Conservation (phyloP, 306 rosid genomes). For the Begonia fuchsioides region DNA sequence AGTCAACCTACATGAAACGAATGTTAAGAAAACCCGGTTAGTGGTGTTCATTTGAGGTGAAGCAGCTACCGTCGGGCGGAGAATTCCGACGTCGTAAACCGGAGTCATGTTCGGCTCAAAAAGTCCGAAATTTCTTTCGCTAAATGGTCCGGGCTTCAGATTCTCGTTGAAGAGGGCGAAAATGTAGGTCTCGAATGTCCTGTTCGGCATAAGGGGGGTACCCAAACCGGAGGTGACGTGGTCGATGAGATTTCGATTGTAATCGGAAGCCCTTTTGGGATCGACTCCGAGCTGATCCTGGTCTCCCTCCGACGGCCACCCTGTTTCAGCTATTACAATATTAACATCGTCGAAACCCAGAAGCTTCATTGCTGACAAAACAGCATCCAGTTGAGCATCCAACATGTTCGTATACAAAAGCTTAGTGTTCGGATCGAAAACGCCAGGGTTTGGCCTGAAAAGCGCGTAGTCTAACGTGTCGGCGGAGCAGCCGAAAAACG, state of each 20-base stretch:
- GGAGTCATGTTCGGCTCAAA: constrained; percentile 48
- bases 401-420: constrained; percentile 49
- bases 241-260: constrained; percentile 39
- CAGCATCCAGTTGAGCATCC: constrained; percentile 72
- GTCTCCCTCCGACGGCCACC: constrained; percentile 52
- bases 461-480: constrained; percentile 43
- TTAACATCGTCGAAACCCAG: constrained; percentile 49
- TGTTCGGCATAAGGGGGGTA: constrained; percentile 66
- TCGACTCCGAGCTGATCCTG: constrained; percentile 36
- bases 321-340: constrained; percentile 56
- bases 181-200: constrained; percentile 57
- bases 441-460: constrained; percentile 36
- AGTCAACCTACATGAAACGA: constrained; percentile 21
- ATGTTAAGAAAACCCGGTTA: constrained; percentile 12
- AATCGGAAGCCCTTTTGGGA: constrained; percentile 28
- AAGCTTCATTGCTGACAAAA: constrained; percentile 32
- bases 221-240: constrained; percentile 41
- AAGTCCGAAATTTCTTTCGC: constrained; percentile 59
- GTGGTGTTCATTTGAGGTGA: constrained; percentile 9
- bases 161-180: constrained; percentile 61
- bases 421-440: constrained; percentile 26
- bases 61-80: constrained; percentile 29
- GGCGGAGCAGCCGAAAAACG: constrained; percentile 38
- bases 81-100: constrained; percentile 31
- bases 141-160: constrained; percentile 51